Percentiles rank a stretch among this genome's conserved stretches.
Evolutionary conservation across 2,329 filamentous ascomycete species (phyloP).

Genomic region (Stachybotrys echinatus): DNA sequence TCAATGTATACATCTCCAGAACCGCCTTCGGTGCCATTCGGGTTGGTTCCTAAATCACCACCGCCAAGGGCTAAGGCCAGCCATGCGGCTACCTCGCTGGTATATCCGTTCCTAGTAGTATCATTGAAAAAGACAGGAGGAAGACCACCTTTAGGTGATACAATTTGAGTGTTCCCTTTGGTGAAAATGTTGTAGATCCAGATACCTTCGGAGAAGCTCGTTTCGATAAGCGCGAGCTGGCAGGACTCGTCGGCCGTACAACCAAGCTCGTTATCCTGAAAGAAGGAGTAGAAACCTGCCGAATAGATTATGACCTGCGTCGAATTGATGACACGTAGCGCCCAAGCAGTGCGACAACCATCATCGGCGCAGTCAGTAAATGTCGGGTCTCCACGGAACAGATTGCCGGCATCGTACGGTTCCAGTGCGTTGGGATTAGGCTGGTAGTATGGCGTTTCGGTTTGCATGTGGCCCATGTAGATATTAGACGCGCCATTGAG

Average conservation of each 20-base stretch:
- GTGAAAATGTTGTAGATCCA: conserved; percentile 12
- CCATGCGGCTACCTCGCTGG: conserved; percentile 1
- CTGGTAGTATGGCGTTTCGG: conserved; percentile 37
- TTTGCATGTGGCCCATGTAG: conserved; percentile 39
- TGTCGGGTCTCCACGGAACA: conserved; percentile 2
- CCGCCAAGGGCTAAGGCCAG: not conserved
- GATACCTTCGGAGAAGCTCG: conserved; percentile 5
- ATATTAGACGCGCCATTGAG: conserved; percentile 40
- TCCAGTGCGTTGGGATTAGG: conserved; percentile 34
- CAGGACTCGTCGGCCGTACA: conserved; percentile 17
- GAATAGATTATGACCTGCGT: conserved; percentile 43
- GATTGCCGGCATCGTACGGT: conserved; percentile 24
- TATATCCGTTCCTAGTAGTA: conserved; percentile 3
- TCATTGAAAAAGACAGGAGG: conserved; percentile 2
- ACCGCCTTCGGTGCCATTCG: not conserved
- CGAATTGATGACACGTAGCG: conserved; percentile 48
- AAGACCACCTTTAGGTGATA: not conserved
- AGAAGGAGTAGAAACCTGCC: conserved; percentile 56
- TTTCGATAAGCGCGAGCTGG: conserved; percentile 8
- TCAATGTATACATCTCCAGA: conserved; percentile 2
- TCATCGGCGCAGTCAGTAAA: conserved; percentile 13
- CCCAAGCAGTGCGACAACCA: conserved; percentile 52
- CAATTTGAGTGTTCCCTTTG: conserved; percentile 9
- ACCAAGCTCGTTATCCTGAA: conserved; percentile 59
- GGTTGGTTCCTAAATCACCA: not conserved